These are phyloP conservation scores for Xylaria sp. DNA, from an alignment of 2,329 filamentous ascomycete species.

Conservation along the genomic window DNA sequence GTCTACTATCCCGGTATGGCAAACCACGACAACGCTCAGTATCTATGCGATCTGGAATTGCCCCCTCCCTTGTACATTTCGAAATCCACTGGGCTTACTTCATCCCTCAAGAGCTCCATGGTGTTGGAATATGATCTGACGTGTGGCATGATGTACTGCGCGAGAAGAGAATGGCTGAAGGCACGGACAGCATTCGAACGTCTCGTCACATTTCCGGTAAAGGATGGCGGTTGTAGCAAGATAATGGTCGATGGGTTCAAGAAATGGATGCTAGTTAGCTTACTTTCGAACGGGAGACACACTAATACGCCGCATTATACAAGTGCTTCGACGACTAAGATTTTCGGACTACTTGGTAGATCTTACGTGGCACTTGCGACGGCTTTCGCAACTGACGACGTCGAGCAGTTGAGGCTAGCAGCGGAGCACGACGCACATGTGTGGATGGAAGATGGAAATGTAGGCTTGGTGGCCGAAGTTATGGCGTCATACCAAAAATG, in stretches of 20 bases:
- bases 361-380: conserved; percentile 77
- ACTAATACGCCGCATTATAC: conserved; percentile 66
- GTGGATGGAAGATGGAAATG: conserved; percentile 79
- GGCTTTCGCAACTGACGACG: conserved; percentile 69
- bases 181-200: conserved; percentile 71
- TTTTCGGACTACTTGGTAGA: conserved; percentile 67
- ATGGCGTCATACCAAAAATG: conserved; percentile 77
- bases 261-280: conserved; percentile 83
- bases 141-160: conserved; percentile 72
- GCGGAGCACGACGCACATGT: conserved; percentile 65
- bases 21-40: conserved; percentile 50
- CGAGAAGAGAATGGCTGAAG: conserved; percentile 68
- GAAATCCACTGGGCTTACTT: conserved; percentile 65
- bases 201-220: conserved; percentile 73
- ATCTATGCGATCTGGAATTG: conserved; percentile 59
- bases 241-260: conserved; percentile 92
- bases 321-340: conserved; percentile 53
- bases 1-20: conserved; percentile 69
- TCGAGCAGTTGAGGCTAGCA: conserved; percentile 70
- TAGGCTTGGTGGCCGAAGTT: conserved; percentile 75
- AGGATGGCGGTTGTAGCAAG: conserved; percentile 72
- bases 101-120: conserved; percentile 59
- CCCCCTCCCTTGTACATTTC: conserved; percentile 68
- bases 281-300: conserved; percentile 74
- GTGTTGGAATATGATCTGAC: conserved; percentile 75